Evolutionary conservation across 192 early-diverging fungal genomes (phyloP), one percentile per base, ranked within the genome.

Genomic region (Backusella circina): DNA sequence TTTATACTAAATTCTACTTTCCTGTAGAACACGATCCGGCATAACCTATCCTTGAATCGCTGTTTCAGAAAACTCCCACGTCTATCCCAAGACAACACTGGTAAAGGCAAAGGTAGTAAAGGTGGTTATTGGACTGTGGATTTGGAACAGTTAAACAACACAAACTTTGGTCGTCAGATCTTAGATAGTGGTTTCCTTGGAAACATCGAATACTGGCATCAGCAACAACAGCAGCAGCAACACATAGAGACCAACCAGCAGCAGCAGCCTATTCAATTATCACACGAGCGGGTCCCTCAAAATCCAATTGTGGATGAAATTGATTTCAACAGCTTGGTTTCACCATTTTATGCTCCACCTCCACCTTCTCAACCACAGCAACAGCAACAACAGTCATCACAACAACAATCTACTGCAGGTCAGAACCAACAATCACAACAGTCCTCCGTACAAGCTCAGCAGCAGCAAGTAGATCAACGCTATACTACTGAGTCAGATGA

Each of bases 31-130:
- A 94, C 95, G 1, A 92, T 97, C 64, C 86, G 96, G 2, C 95
- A 97, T 80, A 95, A 95, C 78, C 84, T 97, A n/a, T 94, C 93
- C 9, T 84, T 96, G 33, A 97, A 97, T 76, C 86, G 90, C 64
- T 86, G 84, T 23, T 98, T 98, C 75, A 82, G 86, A 37, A 92
- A 93, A 68, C 83, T 95, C 30, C 89, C 94, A 13, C 85, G 95
- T 0, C 86, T 85, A 82, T 65, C 57, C 23, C 31, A 77, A 18
- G 66, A 73, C 54, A 31, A 21, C 26, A 82, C 82, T 18, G 89
- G 72, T 44, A 80, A 83, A 32, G 91, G 88, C 15, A 90, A 90
- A 72, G 70, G 71, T 37, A 90, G 89, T 5, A 91, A 91, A 75
- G 92, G 90, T 1, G 86, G 90, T 35, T 88, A 89, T 78, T 92